Evolutionary conservation across 1,139 yeast genomes (phyloP).

Genomic region (Zygosaccharomyces sapae): DNA sequence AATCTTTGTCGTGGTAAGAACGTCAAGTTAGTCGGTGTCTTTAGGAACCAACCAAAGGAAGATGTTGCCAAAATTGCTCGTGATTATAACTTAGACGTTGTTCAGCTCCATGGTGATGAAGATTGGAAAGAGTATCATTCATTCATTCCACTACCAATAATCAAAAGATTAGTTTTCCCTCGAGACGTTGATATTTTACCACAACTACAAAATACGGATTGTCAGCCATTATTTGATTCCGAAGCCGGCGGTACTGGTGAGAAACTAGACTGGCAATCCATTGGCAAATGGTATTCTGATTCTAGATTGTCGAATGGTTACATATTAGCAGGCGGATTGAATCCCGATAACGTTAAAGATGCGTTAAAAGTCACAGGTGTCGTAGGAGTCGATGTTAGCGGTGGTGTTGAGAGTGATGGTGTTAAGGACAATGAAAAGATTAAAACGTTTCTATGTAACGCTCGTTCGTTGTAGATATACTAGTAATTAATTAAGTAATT

Average conservation of each 20-base stretch:
- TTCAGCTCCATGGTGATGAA: constrained; percentile 89
- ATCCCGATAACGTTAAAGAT: constrained; percentile 59
- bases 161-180: constrained; percentile 69
- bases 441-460: constrained; percentile 51
- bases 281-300: constrained; percentile 39
- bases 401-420: constrained; percentile 86
- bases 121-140: constrained; percentile 47
- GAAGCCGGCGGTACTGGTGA: constrained; percentile 92
- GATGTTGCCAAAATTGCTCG: constrained; percentile 51
- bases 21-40: constrained; percentile 70
- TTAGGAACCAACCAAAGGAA: constrained; percentile 70
- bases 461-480: constrained; percentile 28
- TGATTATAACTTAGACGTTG: constrained; percentile 60
- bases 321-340: constrained; percentile 86
- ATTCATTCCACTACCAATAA: constrained; percentile 53
- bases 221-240: constrained; percentile 71
- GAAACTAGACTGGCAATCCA: constrained; percentile 63
- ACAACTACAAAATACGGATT: constrained; percentile 35
- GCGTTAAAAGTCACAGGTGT: constrained; percentile 52
- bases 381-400: constrained; percentile 90
- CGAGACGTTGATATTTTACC: constrained; percentile 38
- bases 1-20: constrained; percentile 31
- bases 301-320: constrained; percentile 44
- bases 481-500: too few species aligned
- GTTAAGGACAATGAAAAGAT: constrained; percentile 65